Base-by-base conservation (phyloP, 2,329 filamentous ascomycete genomes). In the Pseudopyrenochaeta lycopersici region DNA sequence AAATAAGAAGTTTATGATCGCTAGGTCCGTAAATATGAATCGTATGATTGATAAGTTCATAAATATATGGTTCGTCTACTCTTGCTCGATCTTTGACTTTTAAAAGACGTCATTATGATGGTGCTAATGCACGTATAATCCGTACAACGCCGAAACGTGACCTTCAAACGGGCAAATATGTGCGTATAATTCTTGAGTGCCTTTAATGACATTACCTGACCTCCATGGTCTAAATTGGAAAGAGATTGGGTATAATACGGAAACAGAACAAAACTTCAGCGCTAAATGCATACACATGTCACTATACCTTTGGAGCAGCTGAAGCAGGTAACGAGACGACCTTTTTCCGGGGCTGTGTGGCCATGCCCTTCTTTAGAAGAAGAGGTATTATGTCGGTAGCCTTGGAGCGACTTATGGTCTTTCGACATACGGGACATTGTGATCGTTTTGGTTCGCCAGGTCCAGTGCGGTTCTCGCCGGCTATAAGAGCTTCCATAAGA, bases 401-500 rank as follows among this genome's bases (percentile, higher is more conserved):
- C 56, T 73, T 80, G 39, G 63, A 73, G 40, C 76, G 72, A 36
- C 67, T 75, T 52, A 81, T 74, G 35, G 68, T 64, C 58, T 81
- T 81, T 35, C 81, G 71, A 58, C 80, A 81, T 7, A 81, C 77
- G 7, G 81, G 81, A 58, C 81, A 83, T 46, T 78, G 77, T 0
- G 74, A 75, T 18, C 73, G 72, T 39, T 72, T 79, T 1, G 74
- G 77, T 56, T 77, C 76, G 38, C 75, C 75, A 6, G 76, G 72
- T 1, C 77, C 78, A 9, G 76, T 67, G 35, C 79, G 81, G 58
- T 81, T 81, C 60, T 86, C 84, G 38, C 81, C 80, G 21, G 81
- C 82, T 33, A 82, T 82, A 15, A 88, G 73, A n/a, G 84, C 82
- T 66, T 86, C 83, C 45, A 84, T 80, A 36, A 88, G 81, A 62